Evolutionary conservation across 1,139 yeast genomes (phyloP).

Genomic region (Scheffersomyces titani): DNA sequence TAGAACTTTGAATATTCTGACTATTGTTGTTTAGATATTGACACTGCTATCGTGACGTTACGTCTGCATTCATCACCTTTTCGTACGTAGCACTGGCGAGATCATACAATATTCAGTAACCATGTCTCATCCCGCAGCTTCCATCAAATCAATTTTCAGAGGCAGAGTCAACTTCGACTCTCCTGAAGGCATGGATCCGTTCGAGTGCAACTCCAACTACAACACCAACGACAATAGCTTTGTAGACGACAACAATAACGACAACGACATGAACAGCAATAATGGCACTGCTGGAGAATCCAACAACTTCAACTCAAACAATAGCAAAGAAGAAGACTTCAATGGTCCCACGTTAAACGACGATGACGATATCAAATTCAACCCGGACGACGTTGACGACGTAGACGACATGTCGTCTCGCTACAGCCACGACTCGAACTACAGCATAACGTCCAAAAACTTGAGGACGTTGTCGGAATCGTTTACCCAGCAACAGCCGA

Average conservation of each 20-base stretch:
- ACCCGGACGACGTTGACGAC: slow-evolving; percentile 2
- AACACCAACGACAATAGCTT: slow-evolving; percentile 2
- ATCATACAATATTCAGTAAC: neutral
- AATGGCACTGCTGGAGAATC: slow-evolving; percentile 1
- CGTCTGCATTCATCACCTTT: neutral
- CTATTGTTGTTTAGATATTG: neutral
- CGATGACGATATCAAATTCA: neutral
- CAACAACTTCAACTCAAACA: slow-evolving; percentile 1
- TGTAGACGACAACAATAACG: neutral
- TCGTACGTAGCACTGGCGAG: too few species aligned
- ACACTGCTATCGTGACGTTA: neutral
- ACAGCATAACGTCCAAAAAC: slow-evolving; percentile 25
- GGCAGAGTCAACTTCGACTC: slow-evolving; percentile 35
- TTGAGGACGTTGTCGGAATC: slow-evolving; percentile 12
- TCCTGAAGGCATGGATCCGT: slow-evolving; percentile 24
- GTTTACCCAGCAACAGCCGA: slow-evolving; percentile 2
- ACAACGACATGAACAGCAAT: slow-evolving; percentile 1
- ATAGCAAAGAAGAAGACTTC: slow-evolving; percentile 3
- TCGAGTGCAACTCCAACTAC: slow-evolving; percentile 11
- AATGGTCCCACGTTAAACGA: neutral
- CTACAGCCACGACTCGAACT: slow-evolving; percentile 18
- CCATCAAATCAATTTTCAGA: slow-evolving; percentile 41
- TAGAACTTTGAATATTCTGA: neutral
- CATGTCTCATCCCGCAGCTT: slow-evolving; percentile 49
- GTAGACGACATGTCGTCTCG: slow-evolving; percentile 14